Base-by-base conservation (phyloP, 257 asterid genomes). In the Nicotiana knightiana region DNA sequence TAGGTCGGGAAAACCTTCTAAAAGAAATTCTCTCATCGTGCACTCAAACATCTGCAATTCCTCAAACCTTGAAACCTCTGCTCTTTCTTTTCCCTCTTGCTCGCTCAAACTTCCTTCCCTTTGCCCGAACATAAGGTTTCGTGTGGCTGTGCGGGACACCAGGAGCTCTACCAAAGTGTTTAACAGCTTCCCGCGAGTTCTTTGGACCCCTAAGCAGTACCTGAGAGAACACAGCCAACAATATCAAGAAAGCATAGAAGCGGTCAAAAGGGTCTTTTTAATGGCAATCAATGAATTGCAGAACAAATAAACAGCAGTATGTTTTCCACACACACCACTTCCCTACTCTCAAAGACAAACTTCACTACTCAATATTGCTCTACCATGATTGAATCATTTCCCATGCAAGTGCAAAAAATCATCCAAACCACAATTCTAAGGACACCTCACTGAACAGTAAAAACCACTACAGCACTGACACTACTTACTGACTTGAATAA, bases 61-160 rank as follows among this genome's bases (percentile, higher is more conserved):
- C 83, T 93, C 81, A 94, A 84, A 88, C 97, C 77, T 92, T 83
- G 89, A 90, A 94, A 4, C 98, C 98, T 86, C 86, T 90, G 90
- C 97, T 92, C 81, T 94, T 94, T 82, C 97, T 90, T 37, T 81
- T 89, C 63, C 98, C 97, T 81, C 98, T 90, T 5, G 98, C 98
- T 0, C 88, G 87, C 91, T 94, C 97, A 43, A 94, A 94, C 76
- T 94, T 95, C 88, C 99, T 89, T 73, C 99, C 98, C 94, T 93
- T 92, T 21, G 98, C 48, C 65, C 98, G 90, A 76, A 95, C 98
- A 63, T 92, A 95, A 7, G 98, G 98, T 90, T 95, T 95, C 68
- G 97, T 91, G 87, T 93, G 98, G 84, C 98, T 95, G 93, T 91
- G 94, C 0, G 98, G 98, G 16, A 95, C 98, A 85, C 98, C 98